phyloP scores from a whole-genome alignment of 257 asterid genomes.

The Schizonepeta tenuifolia region DNA sequence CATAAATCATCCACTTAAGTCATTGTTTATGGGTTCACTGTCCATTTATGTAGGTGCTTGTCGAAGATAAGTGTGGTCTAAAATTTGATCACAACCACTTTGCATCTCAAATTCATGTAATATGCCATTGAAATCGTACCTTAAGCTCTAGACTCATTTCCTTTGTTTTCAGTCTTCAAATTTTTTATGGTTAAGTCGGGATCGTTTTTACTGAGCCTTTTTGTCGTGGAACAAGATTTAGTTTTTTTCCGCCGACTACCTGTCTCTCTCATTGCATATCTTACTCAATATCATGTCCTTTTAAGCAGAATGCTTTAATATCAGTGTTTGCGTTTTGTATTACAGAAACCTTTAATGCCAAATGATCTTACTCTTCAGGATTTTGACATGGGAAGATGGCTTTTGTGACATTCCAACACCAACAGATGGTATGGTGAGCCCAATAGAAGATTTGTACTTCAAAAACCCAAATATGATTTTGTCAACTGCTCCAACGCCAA shows the following conservation, averaged over 20 bases:
- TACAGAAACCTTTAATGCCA: constrained; percentile 5
- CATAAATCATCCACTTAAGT: not conserved
- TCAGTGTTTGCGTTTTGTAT: too few species aligned
- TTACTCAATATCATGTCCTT: not conserved
- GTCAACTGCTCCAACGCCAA: constrained; percentile 41
- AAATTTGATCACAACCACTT: not conserved
- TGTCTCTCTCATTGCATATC: constrained; percentile 12
- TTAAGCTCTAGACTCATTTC: too few species aligned
- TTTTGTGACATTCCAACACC: constrained; percentile 50
- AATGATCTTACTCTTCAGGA: constrained; percentile 55
- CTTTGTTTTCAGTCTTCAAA: too few species aligned
- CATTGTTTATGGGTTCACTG: not conserved
- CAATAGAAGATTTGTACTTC: constrained; percentile 38
- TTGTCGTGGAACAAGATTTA: too few species aligned
- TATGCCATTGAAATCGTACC: too few species aligned
- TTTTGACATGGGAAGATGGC: constrained; percentile 90
- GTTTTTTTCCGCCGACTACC: not conserved
- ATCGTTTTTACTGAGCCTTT: too few species aligned
- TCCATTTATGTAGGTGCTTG: not conserved
- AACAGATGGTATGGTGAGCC: constrained; percentile 40
- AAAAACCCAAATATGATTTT: constrained; percentile 41
- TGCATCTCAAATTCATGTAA: not conserved
- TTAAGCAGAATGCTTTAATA: not conserved
- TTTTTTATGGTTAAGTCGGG: too few species aligned
- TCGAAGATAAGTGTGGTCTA: not conserved